These are phyloP conservation scores for Stropharia rugosoannulata DNA, from an alignment of 768 basidiomycete species.

Conservation along the genomic window DNA sequence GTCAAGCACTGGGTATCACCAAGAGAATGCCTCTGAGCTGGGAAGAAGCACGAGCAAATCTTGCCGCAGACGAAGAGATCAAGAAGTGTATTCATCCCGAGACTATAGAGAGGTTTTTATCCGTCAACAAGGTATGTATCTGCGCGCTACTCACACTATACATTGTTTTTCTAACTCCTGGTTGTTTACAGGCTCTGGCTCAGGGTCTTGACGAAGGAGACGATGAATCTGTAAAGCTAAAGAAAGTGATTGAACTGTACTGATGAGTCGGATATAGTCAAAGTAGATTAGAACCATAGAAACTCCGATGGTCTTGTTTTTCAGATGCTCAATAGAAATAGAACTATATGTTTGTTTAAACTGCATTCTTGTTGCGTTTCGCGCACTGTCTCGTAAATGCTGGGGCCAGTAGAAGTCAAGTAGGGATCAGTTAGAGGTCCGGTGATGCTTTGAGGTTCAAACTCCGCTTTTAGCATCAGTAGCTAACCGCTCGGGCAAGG, in stretches of 20 bases:
- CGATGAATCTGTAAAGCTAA: neutral
- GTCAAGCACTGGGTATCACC: conserved; percentile 43
- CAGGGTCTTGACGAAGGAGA: neutral
- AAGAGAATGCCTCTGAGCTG: conserved; percentile 48
- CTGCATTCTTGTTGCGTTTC: no score
- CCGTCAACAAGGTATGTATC: conserved; percentile 36
- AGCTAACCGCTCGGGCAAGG: no score
- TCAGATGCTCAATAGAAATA: no score
- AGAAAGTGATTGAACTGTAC: neutral
- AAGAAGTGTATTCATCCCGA: conserved; percentile 41
- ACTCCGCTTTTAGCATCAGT: no score
- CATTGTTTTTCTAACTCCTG: neutral
- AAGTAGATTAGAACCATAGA: no score
- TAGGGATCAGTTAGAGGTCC: no score
- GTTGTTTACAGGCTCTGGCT: neutral
- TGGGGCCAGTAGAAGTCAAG: no score
- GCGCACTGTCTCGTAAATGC: no score
- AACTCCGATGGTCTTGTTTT: no score
- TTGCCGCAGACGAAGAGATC: conserved; percentile 36
- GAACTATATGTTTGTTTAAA: no score
- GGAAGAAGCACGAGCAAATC: conserved; percentile 41
- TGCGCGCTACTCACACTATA: neutral
- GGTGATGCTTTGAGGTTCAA: no score
- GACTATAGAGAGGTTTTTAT: conserved; percentile 43
- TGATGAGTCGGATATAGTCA: no score